phyloP scores from a whole-genome alignment of 495 filamentous ascomycete genomes.

The Neurospora sp. region DNA sequence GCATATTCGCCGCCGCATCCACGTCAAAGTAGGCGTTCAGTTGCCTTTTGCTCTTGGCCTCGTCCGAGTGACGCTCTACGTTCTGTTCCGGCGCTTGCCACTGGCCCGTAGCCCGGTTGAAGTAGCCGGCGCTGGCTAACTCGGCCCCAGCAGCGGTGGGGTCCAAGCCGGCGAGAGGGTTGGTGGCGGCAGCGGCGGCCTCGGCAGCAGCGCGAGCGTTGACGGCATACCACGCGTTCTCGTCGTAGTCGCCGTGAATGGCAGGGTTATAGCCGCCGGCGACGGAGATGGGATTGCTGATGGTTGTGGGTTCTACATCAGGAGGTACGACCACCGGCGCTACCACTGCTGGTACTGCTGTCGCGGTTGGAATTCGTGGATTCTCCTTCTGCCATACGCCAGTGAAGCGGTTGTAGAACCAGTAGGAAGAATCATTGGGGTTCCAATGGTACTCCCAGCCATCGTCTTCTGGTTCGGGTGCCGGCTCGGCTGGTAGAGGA shows the following conservation, averaged over 20 bases:
- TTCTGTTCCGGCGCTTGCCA: constrained; percentile 64
- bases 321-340: constrained; percentile 23
- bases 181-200: constrained; percentile 14
- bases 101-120: constrained; percentile 88
- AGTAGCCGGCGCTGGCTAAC: constrained; percentile 61
- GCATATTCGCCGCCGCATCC: constrained; percentile 89
- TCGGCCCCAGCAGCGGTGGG: constrained; percentile 23
- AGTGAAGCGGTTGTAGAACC: constrained; percentile 85
- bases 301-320: constrained; percentile 8
- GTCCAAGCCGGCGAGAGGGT: not conserved
- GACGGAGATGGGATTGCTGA: constrained; percentile 20
- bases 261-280: constrained; percentile 84
- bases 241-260: constrained; percentile 93
- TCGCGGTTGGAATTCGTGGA: constrained; percentile 56
- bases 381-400: constrained; percentile 78
- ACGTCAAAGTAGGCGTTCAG: constrained; percentile 96
- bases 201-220: constrained; percentile 14
- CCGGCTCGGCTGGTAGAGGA: constrained; percentile 29
- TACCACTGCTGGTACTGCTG: constrained; percentile 17
- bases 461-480: constrained; percentile 49
- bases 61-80: constrained; percentile 60
- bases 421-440: constrained; percentile 55
- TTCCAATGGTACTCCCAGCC: constrained; percentile 90
- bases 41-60: constrained; percentile 78
- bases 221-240: constrained; percentile 82